Conservation (phyloP, 352 stramenopile species). For the Achlya hypogyna region DNA sequence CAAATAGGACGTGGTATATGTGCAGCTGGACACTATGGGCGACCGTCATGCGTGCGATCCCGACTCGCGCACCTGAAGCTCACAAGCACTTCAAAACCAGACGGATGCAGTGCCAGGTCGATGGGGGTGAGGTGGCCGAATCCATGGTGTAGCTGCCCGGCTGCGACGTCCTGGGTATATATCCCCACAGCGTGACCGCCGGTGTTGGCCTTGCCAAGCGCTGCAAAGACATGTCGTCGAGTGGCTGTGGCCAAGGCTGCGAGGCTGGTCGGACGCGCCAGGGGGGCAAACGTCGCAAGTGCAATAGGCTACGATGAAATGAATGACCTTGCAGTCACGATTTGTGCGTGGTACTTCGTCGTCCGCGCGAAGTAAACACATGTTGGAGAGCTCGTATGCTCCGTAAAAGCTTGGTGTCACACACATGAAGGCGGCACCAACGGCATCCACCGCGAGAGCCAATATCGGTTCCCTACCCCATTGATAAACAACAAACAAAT, state of each 20-base stretch:
- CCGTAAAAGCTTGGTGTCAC: conserved; percentile 52
- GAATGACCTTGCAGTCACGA: too few relatives aligned
- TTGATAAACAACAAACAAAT: neutral
- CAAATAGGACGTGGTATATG: conserved; percentile 52
- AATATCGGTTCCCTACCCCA: conserved; percentile 35
- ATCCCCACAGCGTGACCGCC: conserved; percentile 43
- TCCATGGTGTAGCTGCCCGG: conserved; percentile 42
- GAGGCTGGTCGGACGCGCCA: conserved; percentile 35
- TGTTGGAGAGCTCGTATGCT: conserved; percentile 59
- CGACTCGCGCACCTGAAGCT: conserved; percentile 24
- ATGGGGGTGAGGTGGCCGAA: conserved; percentile 32
- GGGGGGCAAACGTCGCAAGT: conserved; percentile 36
- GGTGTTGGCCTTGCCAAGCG: conserved; percentile 29
- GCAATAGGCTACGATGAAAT: conserved; percentile 37
- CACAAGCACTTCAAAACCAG: conserved; percentile 41
- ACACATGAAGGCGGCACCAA: conserved; percentile 42
- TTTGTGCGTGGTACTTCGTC: conserved; percentile 32
- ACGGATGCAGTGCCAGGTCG: conserved; percentile 49
- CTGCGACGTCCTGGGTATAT: conserved; percentile 46
- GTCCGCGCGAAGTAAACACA: conserved; percentile 54
- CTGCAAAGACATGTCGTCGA: conserved; percentile 38
- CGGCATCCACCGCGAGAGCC: conserved; percentile 36
- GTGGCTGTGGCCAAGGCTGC: conserved; percentile 35
- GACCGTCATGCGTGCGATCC: conserved; percentile 23
- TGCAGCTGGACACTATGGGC: conserved; percentile 26